Base-by-base conservation (phyloP, 2,329 filamentous ascomycete species). In the Tricladium varicosporioides region DNA sequence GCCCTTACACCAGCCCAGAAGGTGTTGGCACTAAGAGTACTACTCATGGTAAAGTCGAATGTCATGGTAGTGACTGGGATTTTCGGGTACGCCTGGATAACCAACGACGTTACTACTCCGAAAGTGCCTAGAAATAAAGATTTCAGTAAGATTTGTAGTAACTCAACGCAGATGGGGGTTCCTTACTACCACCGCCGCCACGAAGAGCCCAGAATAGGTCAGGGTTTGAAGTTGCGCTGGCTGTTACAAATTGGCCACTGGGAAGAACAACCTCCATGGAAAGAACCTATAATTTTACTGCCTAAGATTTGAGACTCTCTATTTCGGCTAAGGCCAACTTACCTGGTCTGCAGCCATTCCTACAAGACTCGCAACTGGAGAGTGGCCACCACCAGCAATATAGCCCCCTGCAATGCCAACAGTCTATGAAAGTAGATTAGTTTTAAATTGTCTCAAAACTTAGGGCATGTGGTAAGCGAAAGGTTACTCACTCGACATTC, bases 301-400 rank as follows among this genome's bases (percentile, higher is more conserved):
- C 43, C 16, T 55, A 13, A 58, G 51, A 5, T 27, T 36, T 15
- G 2, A n/a, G 19, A 18, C 15, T 15, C 4, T 7, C 36, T 1
- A 10, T 13, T 13, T 43, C 42, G 8, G 51, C 4, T 33, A 51
- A n/a, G 27, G 14, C 42, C 27, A 47, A 85, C 71, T 32, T 83
- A 83, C 80, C 40, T 87, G 80, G 62, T 88, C 86, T 0, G 80
- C 82, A 1, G 72, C 85, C 27, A 89, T 71, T 0, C 86, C 85
- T 55, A 80, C 79, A 1, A 72, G 71, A 0, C 81, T 78, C 0
- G 74, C 70, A 2, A 87, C 70, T 1, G 80, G 69, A 0, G 78
- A 80, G 67, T 88, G 85, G 0, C 85, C 85, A 1, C 82, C 85
- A 0, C 83, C 84, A 16, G 83, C 80, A 2, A 78, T 74, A 48